Evolutionary conservation across 2,329 filamentous ascomycete species (phyloP).

Genomic region (Aspergillus sp.): DNA sequence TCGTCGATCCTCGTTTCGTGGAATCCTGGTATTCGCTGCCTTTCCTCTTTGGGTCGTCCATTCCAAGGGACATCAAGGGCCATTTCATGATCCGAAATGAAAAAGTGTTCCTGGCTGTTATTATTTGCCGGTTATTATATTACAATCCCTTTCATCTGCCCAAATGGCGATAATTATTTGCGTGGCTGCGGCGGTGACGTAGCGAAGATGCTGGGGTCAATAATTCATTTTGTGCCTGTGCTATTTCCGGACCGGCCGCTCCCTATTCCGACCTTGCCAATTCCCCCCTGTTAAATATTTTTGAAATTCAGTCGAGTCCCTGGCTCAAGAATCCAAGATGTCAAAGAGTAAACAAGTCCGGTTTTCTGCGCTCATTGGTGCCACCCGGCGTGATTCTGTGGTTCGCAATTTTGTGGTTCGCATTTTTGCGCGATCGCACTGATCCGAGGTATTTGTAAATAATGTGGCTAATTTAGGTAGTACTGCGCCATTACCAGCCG

Average conservation of each 20-base stretch:
- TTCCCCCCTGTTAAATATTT: not conserved
- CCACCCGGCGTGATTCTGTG: not conserved
- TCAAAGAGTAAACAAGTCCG: not conserved
- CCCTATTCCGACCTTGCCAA: not conserved
- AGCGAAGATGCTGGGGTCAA: not conserved
- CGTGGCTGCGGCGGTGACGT: not conserved
- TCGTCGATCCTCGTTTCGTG: not conserved
- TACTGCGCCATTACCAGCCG: not conserved
- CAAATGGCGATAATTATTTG: too few species aligned
- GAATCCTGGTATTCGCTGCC: not conserved
- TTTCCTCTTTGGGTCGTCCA: not conserved
- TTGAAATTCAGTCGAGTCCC: too few species aligned
- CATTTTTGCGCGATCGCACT: not conserved
- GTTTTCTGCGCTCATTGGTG: not conserved
- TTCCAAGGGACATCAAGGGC: not conserved
- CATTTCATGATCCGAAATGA: not conserved
- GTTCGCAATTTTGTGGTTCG: not conserved
- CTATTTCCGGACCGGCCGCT: not conserved
- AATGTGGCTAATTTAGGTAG: not conserved
- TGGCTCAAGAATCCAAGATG: not conserved
- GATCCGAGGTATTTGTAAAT: not conserved
- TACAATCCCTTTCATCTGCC: too few species aligned
- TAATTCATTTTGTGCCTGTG: not conserved
- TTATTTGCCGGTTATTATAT: too few species aligned
- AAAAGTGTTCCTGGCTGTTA: not conserved